Evolutionary conservation across 2,329 filamentous ascomycete species (phyloP), one percentile per base, ranked within the genome.

Genomic region (Drechslerella dactyloides): DNA sequence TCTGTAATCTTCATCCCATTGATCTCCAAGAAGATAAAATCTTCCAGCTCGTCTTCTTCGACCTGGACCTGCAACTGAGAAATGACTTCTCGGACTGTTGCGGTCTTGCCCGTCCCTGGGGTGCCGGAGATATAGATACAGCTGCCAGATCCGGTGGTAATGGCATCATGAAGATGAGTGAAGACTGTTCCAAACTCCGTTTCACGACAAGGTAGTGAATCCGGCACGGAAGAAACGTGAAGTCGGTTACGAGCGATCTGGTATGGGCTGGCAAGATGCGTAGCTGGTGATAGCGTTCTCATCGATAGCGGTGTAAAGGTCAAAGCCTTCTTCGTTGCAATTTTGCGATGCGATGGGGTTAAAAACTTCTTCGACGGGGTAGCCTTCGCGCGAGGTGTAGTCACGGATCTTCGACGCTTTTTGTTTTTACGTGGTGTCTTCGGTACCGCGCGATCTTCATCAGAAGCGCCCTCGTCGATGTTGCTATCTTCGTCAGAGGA

Each of bases 1-100:
- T 99, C 94, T 0, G 94, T 96, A 76, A 99, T 93, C 82, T 99
- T 99, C 94, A 99, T 97, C 75, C 94, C 96, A 80, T 99, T 99
- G 81, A 99, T 97, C 80, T 99, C 94, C 73, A 99, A 93, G 76
- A 99, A 99, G 69, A 97, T 96, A 80, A 99, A 99, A 78, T 97
- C 93, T 77, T 99, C 94, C 46, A 99, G 84, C 80, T 97, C 93
- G 77, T 99, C 94, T 6, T 89, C 87, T 53, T 87, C 84, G 0
- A 97, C 94, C 0, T 91, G 88, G n/a, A 89, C 87, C 76, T 97
- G 93, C 7, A 99, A 84, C 73, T 92, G 89, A 3, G 90, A 87
- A 15, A 99, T 90, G 0, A 97, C 94, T 80, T 99, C 94, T 53
- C 94, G 89, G 8, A 99, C 94, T 0, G 96, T 99, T 11, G 94